phyloP scores from a whole-genome alignment of 139 green algal genomes.

The Tetradesmus obliquus region DNA sequence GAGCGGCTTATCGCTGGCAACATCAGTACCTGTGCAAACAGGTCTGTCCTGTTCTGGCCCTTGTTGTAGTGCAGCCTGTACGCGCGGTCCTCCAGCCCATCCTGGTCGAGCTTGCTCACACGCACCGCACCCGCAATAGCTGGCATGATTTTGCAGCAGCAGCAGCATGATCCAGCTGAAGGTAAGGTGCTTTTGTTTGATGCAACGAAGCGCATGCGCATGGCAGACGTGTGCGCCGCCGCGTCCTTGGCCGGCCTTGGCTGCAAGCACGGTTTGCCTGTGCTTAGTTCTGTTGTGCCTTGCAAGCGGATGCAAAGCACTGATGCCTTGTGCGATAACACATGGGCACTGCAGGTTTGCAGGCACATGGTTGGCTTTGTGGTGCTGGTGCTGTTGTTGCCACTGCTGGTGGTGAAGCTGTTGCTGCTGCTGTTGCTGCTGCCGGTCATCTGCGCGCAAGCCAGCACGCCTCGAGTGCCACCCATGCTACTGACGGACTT shows the following conservation, averaged over 20 bases:
- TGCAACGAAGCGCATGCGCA: neutral
- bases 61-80: slow-evolving; percentile 73
- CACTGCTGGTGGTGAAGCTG: neutral
- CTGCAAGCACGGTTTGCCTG: neutral
- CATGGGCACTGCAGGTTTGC: no score
- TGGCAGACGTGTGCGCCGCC: neutral
- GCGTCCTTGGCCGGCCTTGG: neutral
- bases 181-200: neutral
- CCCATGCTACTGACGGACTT: no score
- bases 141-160: slow-evolving; percentile 2
- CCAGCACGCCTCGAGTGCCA: neutral
- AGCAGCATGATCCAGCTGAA: neutral
- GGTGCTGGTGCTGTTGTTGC: neutral
- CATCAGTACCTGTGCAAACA: slow-evolving; percentile 42
- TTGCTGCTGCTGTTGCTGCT: neutral
- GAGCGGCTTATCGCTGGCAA: neutral
- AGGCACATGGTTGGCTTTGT: neutral
- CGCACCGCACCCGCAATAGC: slow-evolving; percentile 38
- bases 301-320: no score
- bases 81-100: slow-evolving; percentile 63
- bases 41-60: slow-evolving; percentile 58
- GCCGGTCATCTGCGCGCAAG: no score
- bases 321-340: no score
- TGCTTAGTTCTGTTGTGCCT: neutral
- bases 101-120: slow-evolving; percentile 48